Evolutionary conservation across 345 rosid species (phyloP), one percentile per base, ranked within the genome.

Genomic region (Euphorbia lathyris): DNA sequence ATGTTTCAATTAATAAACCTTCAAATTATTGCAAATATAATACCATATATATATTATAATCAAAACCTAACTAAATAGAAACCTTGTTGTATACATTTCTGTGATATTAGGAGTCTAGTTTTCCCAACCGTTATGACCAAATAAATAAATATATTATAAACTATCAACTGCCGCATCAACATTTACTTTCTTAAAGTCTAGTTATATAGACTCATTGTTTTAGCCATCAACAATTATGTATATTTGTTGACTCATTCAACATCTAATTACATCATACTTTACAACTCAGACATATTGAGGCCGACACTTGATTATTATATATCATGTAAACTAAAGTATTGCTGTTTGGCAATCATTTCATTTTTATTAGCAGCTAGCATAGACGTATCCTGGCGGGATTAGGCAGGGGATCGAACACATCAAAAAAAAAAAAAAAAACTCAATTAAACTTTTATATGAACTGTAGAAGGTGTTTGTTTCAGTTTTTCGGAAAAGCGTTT

Each of bases 111-210:
- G 30, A 30, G 65, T 47, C 66, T 67, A 47, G 58, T 84, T 85
- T 90, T 88, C 92, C 78, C 86, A 87, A 91, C 92, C 58, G 85
- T 83, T 83, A 84, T 85, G 85, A 77, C 86, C 86, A 85, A 77
- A 34, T 34, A 34, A 2, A 7, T 34, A 7, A 34, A 34, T 34
- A 34, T 34, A 34, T 7, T 34, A 20, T 56, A 59, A 57, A 56
- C 29, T 65, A 63, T 68, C 64, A 58, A 25, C 38, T 27, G 43
- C 20, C 42, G 13, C 7, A 30, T 32, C 7, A 36, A 38, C 26
- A 14, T 23, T 53, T 68, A 19, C 11, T 68, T 22, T 16, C 51
- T 32, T 66, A 51, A 50, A 32, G 14, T 30, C 22, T 22, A 20
- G 1, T 19, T 51, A 23, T 55, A 9, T 9, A 55, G 58, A n/a